Evolutionary conservation across 1,284 basidiomycete species (phyloP).

Genomic region (Moesziomyces antarcticus): DNA sequence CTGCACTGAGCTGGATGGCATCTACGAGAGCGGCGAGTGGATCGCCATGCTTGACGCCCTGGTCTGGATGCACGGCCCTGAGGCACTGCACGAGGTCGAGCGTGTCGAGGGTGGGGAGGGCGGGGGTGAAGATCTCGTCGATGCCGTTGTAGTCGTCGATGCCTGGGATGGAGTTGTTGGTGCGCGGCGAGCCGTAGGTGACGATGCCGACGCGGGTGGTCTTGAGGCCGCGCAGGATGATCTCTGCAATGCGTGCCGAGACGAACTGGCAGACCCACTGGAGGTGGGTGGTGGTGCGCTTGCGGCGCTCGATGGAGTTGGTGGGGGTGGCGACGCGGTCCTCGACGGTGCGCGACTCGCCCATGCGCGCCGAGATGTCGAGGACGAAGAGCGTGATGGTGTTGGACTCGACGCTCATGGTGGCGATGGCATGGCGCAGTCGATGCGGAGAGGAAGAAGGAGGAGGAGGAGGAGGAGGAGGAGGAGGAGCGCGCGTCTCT

Average conservation of each 20-base stretch:
- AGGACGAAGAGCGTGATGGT: conserved; percentile 74
- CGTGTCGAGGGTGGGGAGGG: conserved; percentile 79
- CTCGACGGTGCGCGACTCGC: conserved; percentile 68
- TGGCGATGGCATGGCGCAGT: conserved; percentile 3
- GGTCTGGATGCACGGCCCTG: conserved; percentile 36
- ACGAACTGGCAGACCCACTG: conserved; percentile 85
- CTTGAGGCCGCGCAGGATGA: conserved; percentile 88
- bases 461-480: no score
- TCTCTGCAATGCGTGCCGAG: conserved; percentile 86
- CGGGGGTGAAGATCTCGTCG: conserved; percentile 80
- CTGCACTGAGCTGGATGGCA: conserved; percentile 76
- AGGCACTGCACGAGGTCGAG: conserved; percentile 77
- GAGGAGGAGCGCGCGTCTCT: no score
- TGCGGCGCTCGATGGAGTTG: conserved; percentile 70
- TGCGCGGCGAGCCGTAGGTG: conserved; percentile 74
- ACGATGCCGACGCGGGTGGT: conserved; percentile 90
- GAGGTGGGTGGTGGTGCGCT: conserved; percentile 72
- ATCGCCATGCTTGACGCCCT: conserved; percentile 41
- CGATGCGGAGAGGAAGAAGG: conserved; percentile 3
- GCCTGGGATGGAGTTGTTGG: conserved; percentile 76
- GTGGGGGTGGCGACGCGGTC: conserved; percentile 40
- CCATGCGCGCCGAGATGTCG: conserved; percentile 89
- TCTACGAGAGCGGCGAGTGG: conserved; percentile 87
- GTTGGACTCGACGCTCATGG: conserved; percentile 45
- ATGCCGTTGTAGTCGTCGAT: conserved; percentile 80